These are phyloP conservation scores for Thelonectria blattea DNA, from an alignment of 2,329 filamentous ascomycete species.

Conservation along the genomic window DNA sequence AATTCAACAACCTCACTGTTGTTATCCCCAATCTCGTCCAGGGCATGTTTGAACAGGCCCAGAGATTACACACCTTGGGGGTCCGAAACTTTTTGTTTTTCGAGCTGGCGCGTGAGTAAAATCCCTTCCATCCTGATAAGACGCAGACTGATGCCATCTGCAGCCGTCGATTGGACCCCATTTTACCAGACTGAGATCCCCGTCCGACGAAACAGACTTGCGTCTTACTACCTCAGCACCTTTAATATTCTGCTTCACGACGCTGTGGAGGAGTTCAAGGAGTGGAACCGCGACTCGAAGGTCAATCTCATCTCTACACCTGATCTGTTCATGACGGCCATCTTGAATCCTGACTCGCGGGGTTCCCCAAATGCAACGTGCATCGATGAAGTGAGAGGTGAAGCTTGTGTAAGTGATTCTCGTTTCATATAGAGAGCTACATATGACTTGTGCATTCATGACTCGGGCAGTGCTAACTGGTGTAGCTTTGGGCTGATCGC, in stretches of 20 bases:
- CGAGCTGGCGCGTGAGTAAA: not conserved
- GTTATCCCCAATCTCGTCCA: not conserved
- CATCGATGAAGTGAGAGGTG: not conserved
- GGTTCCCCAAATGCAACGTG: not conserved
- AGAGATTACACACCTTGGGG: not conserved
- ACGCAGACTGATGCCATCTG: not conserved
- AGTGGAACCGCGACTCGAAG: not conserved
- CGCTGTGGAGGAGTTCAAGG: not conserved
- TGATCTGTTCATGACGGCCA: slow-evolving; percentile 2
- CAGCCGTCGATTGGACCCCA: not conserved
- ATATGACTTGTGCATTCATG: too few species aligned
- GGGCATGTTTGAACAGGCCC: not conserved
- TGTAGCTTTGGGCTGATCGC: slow-evolving; percentile 4
- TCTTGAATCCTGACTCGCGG: not conserved
- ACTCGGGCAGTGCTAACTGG: not conserved
- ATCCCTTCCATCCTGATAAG: not conserved
- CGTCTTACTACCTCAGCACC: not conserved
- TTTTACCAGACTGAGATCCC: not conserved
- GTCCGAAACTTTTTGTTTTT: not conserved
- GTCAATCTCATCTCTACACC: not conserved
- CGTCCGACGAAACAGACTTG: not conserved
- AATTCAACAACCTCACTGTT: not conserved
- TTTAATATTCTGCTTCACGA: not conserved
- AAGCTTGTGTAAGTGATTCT: not conserved
- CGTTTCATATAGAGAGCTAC: too few species aligned